Conservation (phyloP, 164 flowering plant species). For the Amborella trichopoda region DNA sequence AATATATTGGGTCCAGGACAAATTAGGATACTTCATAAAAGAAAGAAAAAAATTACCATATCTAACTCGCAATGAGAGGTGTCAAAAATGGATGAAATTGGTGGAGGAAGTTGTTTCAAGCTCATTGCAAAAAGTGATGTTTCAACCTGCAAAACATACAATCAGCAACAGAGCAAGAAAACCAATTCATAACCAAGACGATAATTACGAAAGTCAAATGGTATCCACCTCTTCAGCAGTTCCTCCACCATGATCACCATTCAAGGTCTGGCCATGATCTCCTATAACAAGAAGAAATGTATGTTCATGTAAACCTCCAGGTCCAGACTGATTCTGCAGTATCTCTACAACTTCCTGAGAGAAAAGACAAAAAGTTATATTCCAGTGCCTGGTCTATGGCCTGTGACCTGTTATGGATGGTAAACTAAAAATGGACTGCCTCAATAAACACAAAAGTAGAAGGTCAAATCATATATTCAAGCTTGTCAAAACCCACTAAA, state of each 20-base stretch:
- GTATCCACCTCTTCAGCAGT: constrained; percentile 79
- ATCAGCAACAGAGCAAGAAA: too few species aligned
- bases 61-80: constrained; percentile 36
- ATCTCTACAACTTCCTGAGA: constrained; percentile 60
- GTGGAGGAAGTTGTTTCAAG: constrained; percentile 37
- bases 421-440: too few species aligned
- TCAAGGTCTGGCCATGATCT: constrained; percentile 95
- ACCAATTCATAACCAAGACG: too few species aligned
- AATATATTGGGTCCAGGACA: too few species aligned
- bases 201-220: too few species aligned
- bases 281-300: constrained; percentile 93
- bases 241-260: constrained; percentile 99
- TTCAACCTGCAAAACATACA: constrained; percentile 59
- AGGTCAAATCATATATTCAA: too few species aligned
- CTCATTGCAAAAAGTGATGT: constrained; percentile 87
- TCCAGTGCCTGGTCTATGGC: too few species aligned
- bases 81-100: constrained; percentile 30
- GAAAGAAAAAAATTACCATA: constrained; percentile 30
- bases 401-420: too few species aligned
- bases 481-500: too few species aligned
- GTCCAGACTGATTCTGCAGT: constrained; percentile 61
- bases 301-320: constrained; percentile 82
- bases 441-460: too few species aligned
- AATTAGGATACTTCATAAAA: background rate
- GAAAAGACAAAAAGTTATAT: too few species aligned